These are phyloP conservation scores for Mycena chlorophos DNA, from an alignment of 768 basidiomycete genomes.

Conservation along the genomic window DNA sequence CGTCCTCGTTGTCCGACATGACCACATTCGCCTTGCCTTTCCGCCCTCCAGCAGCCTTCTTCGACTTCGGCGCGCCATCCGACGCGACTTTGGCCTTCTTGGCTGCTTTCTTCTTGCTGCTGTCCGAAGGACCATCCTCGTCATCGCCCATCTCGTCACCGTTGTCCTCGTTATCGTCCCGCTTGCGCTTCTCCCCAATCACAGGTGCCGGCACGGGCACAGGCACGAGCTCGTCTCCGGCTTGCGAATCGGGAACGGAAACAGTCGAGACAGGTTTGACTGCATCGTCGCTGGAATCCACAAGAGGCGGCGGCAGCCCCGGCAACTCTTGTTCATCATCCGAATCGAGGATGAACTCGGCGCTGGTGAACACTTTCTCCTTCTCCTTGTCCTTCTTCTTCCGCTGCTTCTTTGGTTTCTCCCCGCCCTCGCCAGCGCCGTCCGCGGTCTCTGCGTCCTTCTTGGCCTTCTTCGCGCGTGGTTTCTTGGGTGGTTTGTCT, in stretches of 20 bases:
- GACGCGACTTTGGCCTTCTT: slow-evolving; percentile 19
- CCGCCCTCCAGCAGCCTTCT: slow-evolving; percentile 4
- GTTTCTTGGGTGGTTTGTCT: slow-evolving; percentile 22
- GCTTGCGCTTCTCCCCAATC: slow-evolving; percentile 31
- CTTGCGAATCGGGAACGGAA: slow-evolving; percentile 30
- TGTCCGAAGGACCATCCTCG: slow-evolving; percentile 5
- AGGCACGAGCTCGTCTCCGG: slow-evolving; percentile 23
- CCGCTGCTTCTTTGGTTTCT: slow-evolving; percentile 25
- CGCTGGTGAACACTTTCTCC: slow-evolving; percentile 43
- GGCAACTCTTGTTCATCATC: slow-evolving; percentile 24
- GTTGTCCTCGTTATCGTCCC: slow-evolving; percentile 25
- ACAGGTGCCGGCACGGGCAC: too few species aligned
- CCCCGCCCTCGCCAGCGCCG: slow-evolving; percentile 10
- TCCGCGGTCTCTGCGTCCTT: slow-evolving; percentile 20
- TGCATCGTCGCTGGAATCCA: neutral
- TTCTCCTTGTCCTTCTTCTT: slow-evolving; percentile 36
- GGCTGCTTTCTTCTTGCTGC: neutral
- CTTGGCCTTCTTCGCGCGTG: slow-evolving; percentile 27
- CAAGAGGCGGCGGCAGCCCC: neutral
- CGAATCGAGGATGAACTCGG: slow-evolving; percentile 41
- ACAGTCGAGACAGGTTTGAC: slow-evolving; percentile 22
- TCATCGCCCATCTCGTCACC: slow-evolving; percentile 10
- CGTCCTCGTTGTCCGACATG: slow-evolving; percentile 35
- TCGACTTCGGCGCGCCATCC: neutral
- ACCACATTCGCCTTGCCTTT: slow-evolving; percentile 23